Conservation (phyloP, 2,329 filamentous ascomycete genomes). For the Madurella mycetomatis region DNA sequence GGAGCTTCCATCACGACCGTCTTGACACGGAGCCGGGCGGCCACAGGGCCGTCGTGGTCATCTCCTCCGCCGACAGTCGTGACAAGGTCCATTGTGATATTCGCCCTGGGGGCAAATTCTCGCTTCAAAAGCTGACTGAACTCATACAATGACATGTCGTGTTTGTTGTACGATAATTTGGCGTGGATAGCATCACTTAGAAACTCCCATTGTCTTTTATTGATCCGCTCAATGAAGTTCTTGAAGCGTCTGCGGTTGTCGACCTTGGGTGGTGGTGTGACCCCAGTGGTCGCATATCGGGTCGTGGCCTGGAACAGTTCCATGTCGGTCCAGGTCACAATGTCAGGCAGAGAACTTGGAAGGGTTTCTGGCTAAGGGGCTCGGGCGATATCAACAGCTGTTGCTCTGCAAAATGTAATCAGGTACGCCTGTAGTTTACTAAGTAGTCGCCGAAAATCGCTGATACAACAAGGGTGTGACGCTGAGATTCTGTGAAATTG, state of each 20-base stretch:
- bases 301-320: not conserved
- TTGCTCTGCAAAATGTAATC: too few species aligned
- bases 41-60: conserved; percentile 9
- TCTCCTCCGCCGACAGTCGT: conserved; percentile 8
- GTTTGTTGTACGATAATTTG: conserved; percentile 14
- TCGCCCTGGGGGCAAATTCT: conserved; percentile 12
- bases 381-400: too few species aligned
- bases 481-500: too few species aligned
- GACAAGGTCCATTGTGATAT: conserved; percentile 11
- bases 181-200: conserved; percentile 9
- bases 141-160: conserved; percentile 14
- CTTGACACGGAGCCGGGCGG: conserved; percentile 17
- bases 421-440: too few species aligned
- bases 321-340: too few species aligned
- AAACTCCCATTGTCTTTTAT: conserved; percentile 16
- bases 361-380: not conserved
- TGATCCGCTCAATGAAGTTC: conserved; percentile 18
- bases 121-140: conserved; percentile 14
- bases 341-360: not conserved
- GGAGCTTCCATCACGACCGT: not conserved
- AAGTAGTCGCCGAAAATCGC: too few species aligned
- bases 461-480: too few species aligned
- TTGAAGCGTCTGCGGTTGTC: conserved; percentile 17
- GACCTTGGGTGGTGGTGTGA: conserved; percentile 10
- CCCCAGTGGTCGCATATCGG: conserved; percentile 6